A percentile compares a stretch with the other conserved stretches of the same genome.
phyloP scores from a whole-genome alignment of 345 rosid genomes.

The Balakata baccata region DNA sequence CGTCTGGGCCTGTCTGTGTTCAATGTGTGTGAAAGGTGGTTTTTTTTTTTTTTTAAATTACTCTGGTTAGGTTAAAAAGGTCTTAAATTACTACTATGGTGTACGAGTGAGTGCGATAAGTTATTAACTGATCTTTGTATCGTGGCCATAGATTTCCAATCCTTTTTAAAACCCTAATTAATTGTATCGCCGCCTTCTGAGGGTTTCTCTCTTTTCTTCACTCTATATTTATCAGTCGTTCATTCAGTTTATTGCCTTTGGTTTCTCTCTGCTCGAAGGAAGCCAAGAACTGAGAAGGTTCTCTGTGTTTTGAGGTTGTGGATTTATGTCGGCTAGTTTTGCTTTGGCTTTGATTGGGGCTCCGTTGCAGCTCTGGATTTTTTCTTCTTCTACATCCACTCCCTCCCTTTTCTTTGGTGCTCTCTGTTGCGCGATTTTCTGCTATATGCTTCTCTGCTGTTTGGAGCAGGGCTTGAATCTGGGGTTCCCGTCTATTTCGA shows the following conservation, averaged over 20 bases:
- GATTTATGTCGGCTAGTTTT: conserved; percentile 89
- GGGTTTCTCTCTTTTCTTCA: neutral
- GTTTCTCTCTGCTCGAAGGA: neutral
- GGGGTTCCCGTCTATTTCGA: conserved; percentile 52
- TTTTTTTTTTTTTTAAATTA: conserved; percentile 13
- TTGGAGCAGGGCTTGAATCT: conserved; percentile 49
- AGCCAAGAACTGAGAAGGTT: neutral
- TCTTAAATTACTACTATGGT: conserved; percentile 11
- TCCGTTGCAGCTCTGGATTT: conserved; percentile 55
- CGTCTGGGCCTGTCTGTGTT: neutral
- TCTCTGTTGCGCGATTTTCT: conserved; percentile 19
- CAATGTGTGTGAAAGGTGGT: neutral
- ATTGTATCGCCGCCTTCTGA: neutral
- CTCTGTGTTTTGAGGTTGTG: conserved; percentile 24
- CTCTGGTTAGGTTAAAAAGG: conserved; percentile 5
- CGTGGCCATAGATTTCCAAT: conserved; percentile 68
- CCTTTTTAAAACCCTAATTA: conserved; percentile 13
- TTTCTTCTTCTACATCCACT: conserved; percentile 15
- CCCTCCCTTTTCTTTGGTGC: conserved; percentile 10
- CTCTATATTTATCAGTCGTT: conserved; percentile 7
- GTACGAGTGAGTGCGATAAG: neutral
- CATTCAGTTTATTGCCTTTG: neutral
- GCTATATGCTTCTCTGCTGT: conserved; percentile 38
- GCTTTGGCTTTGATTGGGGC: conserved; percentile 70
- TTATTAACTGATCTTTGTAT: conserved; percentile 38